Conservation (phyloP, 179 eudicot species). For the Gypsophila paniculata region DNA sequence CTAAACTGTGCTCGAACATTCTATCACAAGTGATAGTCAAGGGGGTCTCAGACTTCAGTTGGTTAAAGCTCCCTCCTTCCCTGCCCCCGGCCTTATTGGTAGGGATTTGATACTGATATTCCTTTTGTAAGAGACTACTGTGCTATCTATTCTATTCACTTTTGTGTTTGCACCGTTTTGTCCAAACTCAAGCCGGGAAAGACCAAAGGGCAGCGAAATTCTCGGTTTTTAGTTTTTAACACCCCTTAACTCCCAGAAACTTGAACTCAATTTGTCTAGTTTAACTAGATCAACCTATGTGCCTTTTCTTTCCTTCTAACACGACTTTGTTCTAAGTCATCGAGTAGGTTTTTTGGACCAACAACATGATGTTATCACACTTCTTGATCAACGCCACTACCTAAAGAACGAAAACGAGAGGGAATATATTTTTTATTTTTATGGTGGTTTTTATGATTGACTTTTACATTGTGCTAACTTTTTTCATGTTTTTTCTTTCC, state of each 20-base stretch:
- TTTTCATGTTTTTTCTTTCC: neutral
- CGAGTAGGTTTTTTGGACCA: conserved; percentile 8
- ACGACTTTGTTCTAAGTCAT: neutral
- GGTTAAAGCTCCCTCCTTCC: neutral
- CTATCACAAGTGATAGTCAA: too few species aligned
- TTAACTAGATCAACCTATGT: neutral
- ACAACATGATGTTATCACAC: conserved; percentile 17
- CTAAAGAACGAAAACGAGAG: conserved; percentile 22
- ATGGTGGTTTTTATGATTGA: conserved; percentile 10
- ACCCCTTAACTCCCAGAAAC: too few species aligned
- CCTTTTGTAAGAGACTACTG: neutral
- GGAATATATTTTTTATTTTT: neutral
- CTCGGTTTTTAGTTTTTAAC: too few species aligned
- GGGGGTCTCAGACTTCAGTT: too few species aligned
- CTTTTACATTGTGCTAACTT: conserved; percentile 11
- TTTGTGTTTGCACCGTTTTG: neutral
- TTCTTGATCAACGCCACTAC: too few species aligned
- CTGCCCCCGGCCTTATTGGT: neutral
- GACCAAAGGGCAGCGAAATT: too few species aligned
- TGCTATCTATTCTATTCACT: too few species aligned
- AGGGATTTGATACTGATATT: neutral
- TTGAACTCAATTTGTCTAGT: too few species aligned
- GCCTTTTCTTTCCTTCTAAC: conserved; percentile 8
- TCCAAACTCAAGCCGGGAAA: neutral
- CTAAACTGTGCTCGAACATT: neutral